Conservation (phyloP, 2,329 filamentous ascomycete genomes). For the Aureobasidium sp. region DNA sequence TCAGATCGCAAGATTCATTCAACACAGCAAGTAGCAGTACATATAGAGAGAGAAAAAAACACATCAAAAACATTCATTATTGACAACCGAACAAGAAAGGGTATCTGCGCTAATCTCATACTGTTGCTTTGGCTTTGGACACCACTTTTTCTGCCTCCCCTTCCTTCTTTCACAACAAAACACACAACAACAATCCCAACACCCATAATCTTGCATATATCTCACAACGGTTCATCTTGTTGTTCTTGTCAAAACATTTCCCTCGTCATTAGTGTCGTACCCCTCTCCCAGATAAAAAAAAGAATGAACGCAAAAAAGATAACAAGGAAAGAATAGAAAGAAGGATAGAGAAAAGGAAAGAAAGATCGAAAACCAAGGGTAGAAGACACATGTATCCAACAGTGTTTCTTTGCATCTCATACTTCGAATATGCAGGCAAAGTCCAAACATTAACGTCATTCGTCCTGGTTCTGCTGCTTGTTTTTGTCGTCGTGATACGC, state of each 20-base stretch:
- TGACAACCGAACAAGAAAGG: background rate
- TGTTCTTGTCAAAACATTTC: background rate
- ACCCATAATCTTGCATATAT: background rate
- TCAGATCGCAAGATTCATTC: background rate
- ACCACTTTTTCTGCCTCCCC: too few species aligned
- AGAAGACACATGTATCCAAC: background rate
- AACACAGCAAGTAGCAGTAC: background rate
- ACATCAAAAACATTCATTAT: background rate
- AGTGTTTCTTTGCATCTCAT: background rate
- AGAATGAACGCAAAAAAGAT: background rate
- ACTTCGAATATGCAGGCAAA: background rate
- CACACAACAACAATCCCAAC: too few species aligned
- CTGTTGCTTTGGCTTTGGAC: background rate
- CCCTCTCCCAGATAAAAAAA: background rate
- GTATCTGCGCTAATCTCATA: conserved; percentile 8
- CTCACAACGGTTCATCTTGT: background rate
- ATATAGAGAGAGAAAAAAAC: background rate
- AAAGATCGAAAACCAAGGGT: background rate
- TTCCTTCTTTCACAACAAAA: background rate
- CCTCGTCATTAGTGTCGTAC: background rate
- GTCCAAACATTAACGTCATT: background rate
- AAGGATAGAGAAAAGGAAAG: background rate
- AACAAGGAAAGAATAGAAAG: background rate
- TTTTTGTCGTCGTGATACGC: conserved; percentile 1
- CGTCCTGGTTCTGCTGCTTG: background rate